Evolutionary conservation across 352 stramenopile genomes (phyloP).

Genomic region (Globisporangium cylindrosporum): DNA sequence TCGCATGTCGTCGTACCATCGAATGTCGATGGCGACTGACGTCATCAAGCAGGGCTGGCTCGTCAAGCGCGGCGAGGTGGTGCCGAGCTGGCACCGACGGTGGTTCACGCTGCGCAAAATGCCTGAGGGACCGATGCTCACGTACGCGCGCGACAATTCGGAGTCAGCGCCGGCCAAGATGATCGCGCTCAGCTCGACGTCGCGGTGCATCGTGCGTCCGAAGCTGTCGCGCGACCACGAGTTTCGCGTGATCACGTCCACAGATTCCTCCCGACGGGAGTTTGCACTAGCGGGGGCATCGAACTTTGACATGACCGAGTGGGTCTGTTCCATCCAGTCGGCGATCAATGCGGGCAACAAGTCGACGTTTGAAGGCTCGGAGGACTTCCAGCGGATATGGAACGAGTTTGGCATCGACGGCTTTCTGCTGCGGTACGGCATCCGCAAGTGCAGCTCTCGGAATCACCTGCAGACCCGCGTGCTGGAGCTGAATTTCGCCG

Average conservation of each 20-base stretch:
- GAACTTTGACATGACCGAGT: conserved; percentile 81
- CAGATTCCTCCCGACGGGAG: conserved; percentile 63
- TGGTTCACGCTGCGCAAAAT: conserved; percentile 80
- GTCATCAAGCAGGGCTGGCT: conserved; percentile 75
- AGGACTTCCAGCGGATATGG: conserved; percentile 75
- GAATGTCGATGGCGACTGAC: conserved; percentile 38
- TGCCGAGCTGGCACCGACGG: conserved; percentile 75
- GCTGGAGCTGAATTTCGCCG: conserved; percentile 84
- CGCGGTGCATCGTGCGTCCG: conserved; percentile 54
- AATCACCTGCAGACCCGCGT: conserved; percentile 84
- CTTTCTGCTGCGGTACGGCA: conserved; percentile 79
- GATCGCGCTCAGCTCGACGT: conserved; percentile 77
- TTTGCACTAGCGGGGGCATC: conserved; percentile 60
- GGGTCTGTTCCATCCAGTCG: conserved; percentile 76
- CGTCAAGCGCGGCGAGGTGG: conserved; percentile 70
- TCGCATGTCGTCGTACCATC: conserved; percentile 60
- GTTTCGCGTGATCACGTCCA: conserved; percentile 77
- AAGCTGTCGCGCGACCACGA: conserved; percentile 66
- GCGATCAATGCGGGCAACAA: conserved; percentile 82
- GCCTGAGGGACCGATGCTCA: conserved; percentile 74
- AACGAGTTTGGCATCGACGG: conserved; percentile 75
- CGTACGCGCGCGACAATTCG: conserved; percentile 69
- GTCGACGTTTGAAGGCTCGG: conserved; percentile 59
- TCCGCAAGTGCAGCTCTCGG: conserved; percentile 74
- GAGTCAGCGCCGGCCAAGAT: conserved; percentile 50